Base-by-base conservation (phyloP, 306 rosid genomes). In the Urtica urens region DNA sequence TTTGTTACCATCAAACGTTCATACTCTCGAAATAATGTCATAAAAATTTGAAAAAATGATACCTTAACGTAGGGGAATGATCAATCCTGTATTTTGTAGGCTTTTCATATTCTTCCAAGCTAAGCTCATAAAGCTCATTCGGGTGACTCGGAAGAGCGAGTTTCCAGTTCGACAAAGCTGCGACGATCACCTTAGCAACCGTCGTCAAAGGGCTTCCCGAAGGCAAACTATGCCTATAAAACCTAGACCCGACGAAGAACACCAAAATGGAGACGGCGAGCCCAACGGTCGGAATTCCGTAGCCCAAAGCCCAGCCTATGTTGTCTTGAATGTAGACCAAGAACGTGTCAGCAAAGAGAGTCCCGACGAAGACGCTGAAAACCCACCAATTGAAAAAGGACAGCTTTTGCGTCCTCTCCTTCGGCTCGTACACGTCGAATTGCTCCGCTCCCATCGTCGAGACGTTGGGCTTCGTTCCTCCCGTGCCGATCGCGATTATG, bases 391-490 rank as follows among this genome's bases (percentile, higher is more conserved):
- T 87, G 51, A 83, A 87, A 62, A 87, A 83, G 43, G 93, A 83
- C 20, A 80, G 75, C 45, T 83, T 82, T 20, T 66, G 63, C 21
- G 15, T 13, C 63, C 58, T 78, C 57, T 83, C 94, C 14, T 76
- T 80, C 0, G 81, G 80, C 25, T 83, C 87, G 23, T 69, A 80
- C 23, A 78, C 83, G 29, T 87, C 96, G 48, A 87, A 83, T 50
- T 83, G 96, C 46, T 87, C 93, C 0, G 96, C 96, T 4, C 94
- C 94, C 85, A 87, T 79, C 19, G 96, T 83, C 7, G 94, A 80
- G 49, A 87, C 76, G 76, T 83, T 83, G 59, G 96, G 78, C 55
- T 83, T 87, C 51, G 93, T 87, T 4, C 96, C 96, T 0, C 85
- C 94, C 5, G 86, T 78, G 59, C 94, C 96, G 19, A 64, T 1